phyloP scores from a whole-genome alignment of 768 basidiomycete species.

The Atractiella rhizophila region DNA sequence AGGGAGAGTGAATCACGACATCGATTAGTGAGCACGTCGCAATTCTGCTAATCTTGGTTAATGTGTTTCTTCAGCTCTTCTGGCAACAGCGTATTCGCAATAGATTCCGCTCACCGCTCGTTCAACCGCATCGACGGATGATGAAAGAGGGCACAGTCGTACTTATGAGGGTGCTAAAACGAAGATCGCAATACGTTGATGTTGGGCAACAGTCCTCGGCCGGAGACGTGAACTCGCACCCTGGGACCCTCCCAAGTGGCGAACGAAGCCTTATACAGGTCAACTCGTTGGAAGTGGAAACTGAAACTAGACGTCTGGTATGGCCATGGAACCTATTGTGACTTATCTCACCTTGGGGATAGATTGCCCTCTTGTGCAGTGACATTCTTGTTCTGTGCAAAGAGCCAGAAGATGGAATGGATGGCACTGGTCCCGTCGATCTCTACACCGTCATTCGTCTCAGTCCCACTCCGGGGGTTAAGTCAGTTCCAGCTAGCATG shows the following conservation, averaged over 20 bases:
- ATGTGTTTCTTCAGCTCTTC: neutral
- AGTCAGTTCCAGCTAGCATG: slow-evolving; percentile 37
- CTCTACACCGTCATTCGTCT: slow-evolving; percentile 91
- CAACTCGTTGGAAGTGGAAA: slow-evolving; percentile 36
- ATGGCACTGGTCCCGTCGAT: slow-evolving; percentile 49
- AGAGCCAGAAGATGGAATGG: slow-evolving; percentile 58
- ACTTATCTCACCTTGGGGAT: slow-evolving; percentile 25
- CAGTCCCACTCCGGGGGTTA: slow-evolving; percentile 68
- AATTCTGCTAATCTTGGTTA: slow-evolving; percentile 1
- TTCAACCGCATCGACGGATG: slow-evolving; percentile 85
- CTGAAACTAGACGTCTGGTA: slow-evolving; percentile 6
- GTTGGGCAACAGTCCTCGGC: slow-evolving; percentile 20
- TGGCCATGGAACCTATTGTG: slow-evolving; percentile 54
- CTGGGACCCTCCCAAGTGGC: slow-evolving; percentile 38
- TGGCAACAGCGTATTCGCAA: slow-evolving; percentile 46
- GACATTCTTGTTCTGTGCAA: slow-evolving; percentile 78
- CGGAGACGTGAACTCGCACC: neutral
- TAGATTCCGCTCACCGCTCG: slow-evolving; percentile 84
- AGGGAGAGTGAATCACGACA: slow-evolving; percentile 81
- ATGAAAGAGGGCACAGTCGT: slow-evolving; percentile 74
- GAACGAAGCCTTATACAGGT: slow-evolving; percentile 53
- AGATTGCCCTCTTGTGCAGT: slow-evolving; percentile 67
- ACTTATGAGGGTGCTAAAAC: slow-evolving; percentile 72
- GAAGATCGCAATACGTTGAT: slow-evolving; percentile 55
- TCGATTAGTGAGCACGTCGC: slow-evolving; percentile 73